phyloP scores from a whole-genome alignment of 108 stramenopile species.

The Cyclotella choctawhatcheeana region DNA sequence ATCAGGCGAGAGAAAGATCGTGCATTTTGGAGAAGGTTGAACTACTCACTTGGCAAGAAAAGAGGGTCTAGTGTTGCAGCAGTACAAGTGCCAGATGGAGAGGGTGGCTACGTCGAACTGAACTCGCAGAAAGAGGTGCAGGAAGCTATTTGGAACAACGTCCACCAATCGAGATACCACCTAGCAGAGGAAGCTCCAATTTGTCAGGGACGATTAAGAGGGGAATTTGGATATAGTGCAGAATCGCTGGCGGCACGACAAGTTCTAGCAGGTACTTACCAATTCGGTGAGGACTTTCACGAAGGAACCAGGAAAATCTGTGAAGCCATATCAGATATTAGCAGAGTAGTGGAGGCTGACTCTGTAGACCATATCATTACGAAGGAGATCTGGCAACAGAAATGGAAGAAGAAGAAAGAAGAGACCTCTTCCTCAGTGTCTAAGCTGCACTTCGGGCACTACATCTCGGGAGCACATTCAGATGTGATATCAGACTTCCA shows the following conservation, averaged over 20 bases:
- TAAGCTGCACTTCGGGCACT: constrained; percentile 1
- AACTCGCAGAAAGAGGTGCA: background rate
- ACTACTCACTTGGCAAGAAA: constrained; percentile 3
- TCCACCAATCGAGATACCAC: background rate
- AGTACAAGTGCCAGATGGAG: constrained; percentile 1
- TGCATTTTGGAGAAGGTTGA: constrained; percentile 21
- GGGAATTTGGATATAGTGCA: constrained; percentile 12
- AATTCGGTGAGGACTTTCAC: background rate
- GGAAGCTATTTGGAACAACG: background rate
- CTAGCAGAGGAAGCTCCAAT: constrained; percentile 12
- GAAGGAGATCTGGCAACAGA: background rate
- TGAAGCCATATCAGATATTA: background rate
- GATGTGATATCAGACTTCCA: constrained; percentile 10
- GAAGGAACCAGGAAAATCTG: background rate
- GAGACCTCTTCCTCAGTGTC: constrained; percentile 21
- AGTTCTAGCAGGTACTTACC: constrained; percentile 4
- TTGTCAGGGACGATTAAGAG: constrained; percentile 16
- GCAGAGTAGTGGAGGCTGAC: background rate
- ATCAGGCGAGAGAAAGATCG: constrained; percentile 23
- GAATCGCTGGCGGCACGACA: background rate
- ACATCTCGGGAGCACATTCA: background rate
- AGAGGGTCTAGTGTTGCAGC: background rate
- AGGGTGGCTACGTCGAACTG: background rate
- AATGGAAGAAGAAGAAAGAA: constrained; percentile 2
- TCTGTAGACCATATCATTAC: background rate